Evolutionary conservation across 2,329 filamentous ascomycete species (phyloP), one percentile per base, ranked within the genome.

Genomic region (Diaporthe destruens): DNA sequence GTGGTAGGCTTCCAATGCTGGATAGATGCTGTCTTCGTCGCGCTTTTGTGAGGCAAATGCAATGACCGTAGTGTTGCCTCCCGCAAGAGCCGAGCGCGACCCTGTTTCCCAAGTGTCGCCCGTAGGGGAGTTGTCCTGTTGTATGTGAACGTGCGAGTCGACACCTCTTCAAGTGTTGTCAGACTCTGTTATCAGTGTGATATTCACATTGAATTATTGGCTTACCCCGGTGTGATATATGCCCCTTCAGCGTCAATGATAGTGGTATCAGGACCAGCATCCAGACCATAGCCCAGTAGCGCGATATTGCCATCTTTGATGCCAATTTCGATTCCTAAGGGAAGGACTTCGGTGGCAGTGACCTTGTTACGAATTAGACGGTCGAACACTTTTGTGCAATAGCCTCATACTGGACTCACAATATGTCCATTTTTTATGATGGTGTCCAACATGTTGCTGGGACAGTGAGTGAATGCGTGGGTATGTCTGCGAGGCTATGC

Each of bases 1-100:
- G 44, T 74, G 73, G 39, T 74, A 74, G 16, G 59, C 71, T 20
- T 54, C 36, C 5, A 74, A 20, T 32, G 71, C 73, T 8, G 73
- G 73, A 44, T 67, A 74, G 81, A 88, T 76, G 8, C 82, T 85
- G 6, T 81, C 79, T 18, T 88, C 82, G 2, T 79, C 75, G 34
- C 84, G 85, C 47, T 82, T 80, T 76, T 90, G 88, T 4, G 85
- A 83, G 0, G 88, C 89, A 77, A 91, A 91, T 0, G 87, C 84
- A 23, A 90, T 78, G 12, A 90, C 81, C 0, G 89, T 90, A 0
- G 89, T 91, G 18, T 86, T 90, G 25, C 88, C 88, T 7, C 88
- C 88, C 4, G 87, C 87, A 59, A 90, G 82, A 1, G 88, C 88
- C 34, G 84, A 86, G 7, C 88, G 83, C 0, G 86, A 85, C 0